A percentile compares a stretch with the other conserved stretches of the same genome.
Evolutionary conservation across 257 asterid genomes (phyloP).

Genomic region (Solanum raphanifolium): DNA sequence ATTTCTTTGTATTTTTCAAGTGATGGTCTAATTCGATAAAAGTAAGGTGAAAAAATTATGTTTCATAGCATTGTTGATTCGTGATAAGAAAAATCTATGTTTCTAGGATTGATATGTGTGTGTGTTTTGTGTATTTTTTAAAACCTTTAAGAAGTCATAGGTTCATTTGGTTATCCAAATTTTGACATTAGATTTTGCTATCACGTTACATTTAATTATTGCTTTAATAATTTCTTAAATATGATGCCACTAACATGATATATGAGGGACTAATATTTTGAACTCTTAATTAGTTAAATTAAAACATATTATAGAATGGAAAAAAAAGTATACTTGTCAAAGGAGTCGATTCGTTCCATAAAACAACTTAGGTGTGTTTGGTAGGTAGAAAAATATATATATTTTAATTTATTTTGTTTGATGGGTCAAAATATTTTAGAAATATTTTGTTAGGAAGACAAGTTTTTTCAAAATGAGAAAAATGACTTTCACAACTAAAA

Average conservation of each 20-base stretch:
- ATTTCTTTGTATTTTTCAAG: no score
- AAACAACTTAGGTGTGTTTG: neutral
- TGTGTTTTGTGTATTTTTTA: neutral
- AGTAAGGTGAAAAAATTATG: neutral
- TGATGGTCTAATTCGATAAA: no score
- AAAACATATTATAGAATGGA: neutral
- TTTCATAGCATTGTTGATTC: no score
- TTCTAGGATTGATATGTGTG: no score
- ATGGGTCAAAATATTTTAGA: neutral
- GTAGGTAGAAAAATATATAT: neutral
- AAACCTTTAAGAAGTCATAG: neutral
- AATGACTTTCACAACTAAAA: neutral
- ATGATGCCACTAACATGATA: neutral
- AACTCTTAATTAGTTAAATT: neutral
- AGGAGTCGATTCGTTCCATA: neutral
- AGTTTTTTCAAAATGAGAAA: neutral
- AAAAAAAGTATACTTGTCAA: neutral
- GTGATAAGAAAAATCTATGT: no score
- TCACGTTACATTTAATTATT: neutral
- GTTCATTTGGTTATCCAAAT: neutral
- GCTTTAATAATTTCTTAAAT: neutral
- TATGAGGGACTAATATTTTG: neutral
- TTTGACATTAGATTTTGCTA: neutral
- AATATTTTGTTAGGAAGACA: no score
- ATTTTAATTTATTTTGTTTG: neutral